These are phyloP conservation scores for Cadophora sp. DNA, from an alignment of 2,329 filamentous ascomycete genomes.

Conservation along the genomic window DNA sequence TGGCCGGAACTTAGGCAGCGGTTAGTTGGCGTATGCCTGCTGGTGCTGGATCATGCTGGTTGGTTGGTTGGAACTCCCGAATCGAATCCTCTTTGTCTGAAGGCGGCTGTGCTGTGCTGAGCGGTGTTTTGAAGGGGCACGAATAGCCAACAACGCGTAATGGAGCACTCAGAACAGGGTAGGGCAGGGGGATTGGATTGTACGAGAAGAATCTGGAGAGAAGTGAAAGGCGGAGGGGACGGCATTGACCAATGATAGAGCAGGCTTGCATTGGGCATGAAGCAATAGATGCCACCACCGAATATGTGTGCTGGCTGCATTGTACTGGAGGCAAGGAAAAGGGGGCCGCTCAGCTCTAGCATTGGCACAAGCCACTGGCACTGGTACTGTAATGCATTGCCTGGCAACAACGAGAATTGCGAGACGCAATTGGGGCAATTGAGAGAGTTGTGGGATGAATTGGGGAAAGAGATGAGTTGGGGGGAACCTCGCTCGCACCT, in stretches of 20 bases:
- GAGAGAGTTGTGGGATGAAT: not conserved
- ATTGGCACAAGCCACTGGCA: not conserved
- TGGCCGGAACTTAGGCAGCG: slow-evolving; percentile 27
- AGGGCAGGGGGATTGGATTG: slow-evolving; percentile 13
- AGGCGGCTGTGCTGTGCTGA: slow-evolving; percentile 16
- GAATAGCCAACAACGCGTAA: slow-evolving; percentile 19
- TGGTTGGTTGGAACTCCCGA: slow-evolving; percentile 14
- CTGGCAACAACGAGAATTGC: not conserved
- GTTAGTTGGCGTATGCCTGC: slow-evolving; percentile 24
- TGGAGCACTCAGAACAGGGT: not conserved
- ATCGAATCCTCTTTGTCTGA: slow-evolving; percentile 16
- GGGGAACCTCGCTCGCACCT: slow-evolving; percentile 10
- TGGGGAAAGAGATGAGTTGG: not conserved
- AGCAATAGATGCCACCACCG: not conserved
- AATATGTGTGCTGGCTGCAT: not conserved
- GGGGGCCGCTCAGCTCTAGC: not conserved
- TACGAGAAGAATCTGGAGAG: slow-evolving; percentile 7
- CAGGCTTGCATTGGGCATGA: slow-evolving; percentile 11
- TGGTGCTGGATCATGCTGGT: slow-evolving; percentile 1
- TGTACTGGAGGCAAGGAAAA: not conserved
- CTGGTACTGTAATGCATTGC: not conserved
- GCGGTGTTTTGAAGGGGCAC: slow-evolving; percentile 16
- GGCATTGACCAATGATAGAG: slow-evolving; percentile 16
- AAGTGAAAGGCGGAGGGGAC: not conserved
- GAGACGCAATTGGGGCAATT: slow-evolving; percentile 11